Base-by-base conservation (phyloP, 164 flowering plant species). In the Annona cherimola region DNA sequence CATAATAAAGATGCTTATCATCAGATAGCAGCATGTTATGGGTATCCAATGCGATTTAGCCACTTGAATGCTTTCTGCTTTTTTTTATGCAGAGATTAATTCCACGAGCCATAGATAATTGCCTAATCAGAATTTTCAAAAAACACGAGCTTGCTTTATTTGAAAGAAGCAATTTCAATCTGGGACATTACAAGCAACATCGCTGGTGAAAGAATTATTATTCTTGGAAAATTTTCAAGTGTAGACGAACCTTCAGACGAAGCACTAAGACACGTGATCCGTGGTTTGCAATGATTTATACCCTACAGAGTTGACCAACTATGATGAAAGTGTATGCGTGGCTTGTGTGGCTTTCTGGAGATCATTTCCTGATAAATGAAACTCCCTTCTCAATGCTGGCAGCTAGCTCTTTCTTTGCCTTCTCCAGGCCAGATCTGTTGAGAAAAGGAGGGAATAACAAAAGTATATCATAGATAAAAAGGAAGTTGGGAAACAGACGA, bases 321-420 rank as follows among this genome's bases (percentile, higher is more conserved):
- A 26, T 26, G 35, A 26, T 26, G 35, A 26, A 11, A 42, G 18
- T 64, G n/a, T 65, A 42, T 40, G 14, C 5, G 42, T 44, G 67
- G 7, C 39, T 9, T 61, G 5, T 19, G 39, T 16, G 39, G 67
- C 82, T 2, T 11, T 18, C 1, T 62, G 73, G 57, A 40, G 40
- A 85, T 83, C 82, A 92, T 69, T 89, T 89, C 75, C 80, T 89
- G 71, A 89, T 77, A 67, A 93, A 95, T 42, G 91, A 76, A 69
- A 87, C 68, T 3, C 99, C 99, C 77, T 91, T 95, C 83, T 93
- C 77, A 69, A 95, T 93, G 85, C 99, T 95, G 50, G 9, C 81
- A 4, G 86, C 89, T 57, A 95, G 77, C 76, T 95, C 99, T 83
- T 85, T 89, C 89, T 93, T 93, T 20, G 99, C 98, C 81, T 91